phyloP scores from a whole-genome alignment of 2,329 filamentous ascomycete genomes.

The Colletotrichum sp. region DNA sequence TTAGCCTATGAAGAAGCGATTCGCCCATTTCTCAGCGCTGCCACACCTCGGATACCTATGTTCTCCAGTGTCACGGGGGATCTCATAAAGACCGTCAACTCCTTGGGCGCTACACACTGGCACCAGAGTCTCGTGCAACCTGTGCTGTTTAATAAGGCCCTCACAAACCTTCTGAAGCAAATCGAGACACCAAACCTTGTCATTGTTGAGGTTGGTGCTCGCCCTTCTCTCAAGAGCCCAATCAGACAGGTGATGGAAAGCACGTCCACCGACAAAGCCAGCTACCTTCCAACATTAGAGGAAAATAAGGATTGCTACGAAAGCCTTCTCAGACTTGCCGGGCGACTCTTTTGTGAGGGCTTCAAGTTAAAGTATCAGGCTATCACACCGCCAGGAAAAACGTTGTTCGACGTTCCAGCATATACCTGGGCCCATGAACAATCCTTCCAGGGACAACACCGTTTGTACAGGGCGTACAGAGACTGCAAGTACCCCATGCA shows the following conservation, averaged over 20 bases:
- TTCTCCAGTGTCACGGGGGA: conserved; percentile 26
- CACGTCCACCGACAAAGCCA: not conserved
- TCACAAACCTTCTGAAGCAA: not conserved
- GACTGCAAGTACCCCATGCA: not conserved
- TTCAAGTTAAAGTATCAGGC: conserved; percentile 3
- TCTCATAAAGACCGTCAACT: not conserved
- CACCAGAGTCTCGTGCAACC: conserved; percentile 44
- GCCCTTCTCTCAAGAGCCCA: conserved; percentile 21
- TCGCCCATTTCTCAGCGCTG: not conserved
- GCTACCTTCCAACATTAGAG: not conserved
- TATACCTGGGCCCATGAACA: not conserved
- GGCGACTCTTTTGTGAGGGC: not conserved
- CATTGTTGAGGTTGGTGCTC: conserved; percentile 25
- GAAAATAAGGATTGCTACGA: not conserved
- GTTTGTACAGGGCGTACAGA: not conserved
- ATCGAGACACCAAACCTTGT: not conserved
- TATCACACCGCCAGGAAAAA: not conserved
- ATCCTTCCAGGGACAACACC: not conserved
- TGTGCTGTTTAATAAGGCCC: conserved; percentile 43
- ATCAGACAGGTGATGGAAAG: conserved; percentile 16
- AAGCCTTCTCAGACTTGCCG: not conserved
- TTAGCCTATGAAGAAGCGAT: not conserved
- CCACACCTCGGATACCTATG: conserved; percentile 4
- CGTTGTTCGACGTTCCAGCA: not conserved
- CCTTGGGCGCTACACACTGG: conserved; percentile 40